These are phyloP conservation scores for Yarrowia sp. DNA, from an alignment of 805 yeast species.

Conservation along the genomic window DNA sequence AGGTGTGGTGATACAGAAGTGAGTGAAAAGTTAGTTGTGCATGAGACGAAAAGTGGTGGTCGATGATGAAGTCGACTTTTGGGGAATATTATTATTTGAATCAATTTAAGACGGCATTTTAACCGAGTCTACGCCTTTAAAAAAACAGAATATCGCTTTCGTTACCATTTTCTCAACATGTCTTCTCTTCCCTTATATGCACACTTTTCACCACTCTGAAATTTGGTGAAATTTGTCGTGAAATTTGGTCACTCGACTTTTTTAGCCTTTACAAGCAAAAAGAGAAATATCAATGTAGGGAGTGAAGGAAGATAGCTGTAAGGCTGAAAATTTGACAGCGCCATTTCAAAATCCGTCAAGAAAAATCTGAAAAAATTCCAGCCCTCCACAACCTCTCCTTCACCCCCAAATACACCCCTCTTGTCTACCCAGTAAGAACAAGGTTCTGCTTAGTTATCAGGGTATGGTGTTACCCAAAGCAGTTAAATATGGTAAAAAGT, in stretches of 20 bases:
- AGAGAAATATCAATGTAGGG: too few species aligned
- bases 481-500: not conserved
- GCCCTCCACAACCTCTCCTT: not conserved
- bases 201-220: not conserved
- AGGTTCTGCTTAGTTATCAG: slow-evolving; percentile 28
- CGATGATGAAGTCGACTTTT: too few species aligned
- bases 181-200: too few species aligned
- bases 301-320: not conserved
- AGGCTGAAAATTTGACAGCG: too few species aligned
- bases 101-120: too few species aligned
- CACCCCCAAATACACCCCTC: not conserved
- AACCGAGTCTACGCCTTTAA: too few species aligned
- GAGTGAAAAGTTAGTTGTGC: slow-evolving; percentile 11
- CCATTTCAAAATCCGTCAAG: too few species aligned
- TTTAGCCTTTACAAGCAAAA: not conserved
- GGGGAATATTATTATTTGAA: too few species aligned
- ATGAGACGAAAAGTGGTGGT: too few species aligned
- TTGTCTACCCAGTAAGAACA: not conserved
- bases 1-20: not conserved
- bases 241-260: slow-evolving; percentile 28
- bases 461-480: not conserved
- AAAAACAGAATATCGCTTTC: too few species aligned
- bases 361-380: not conserved
- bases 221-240: slow-evolving; percentile 10
- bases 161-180: too few species aligned